These are phyloP conservation scores for Cyclotella distinguenda DNA, from an alignment of 108 stramenopile species.

Conservation along the genomic window DNA sequence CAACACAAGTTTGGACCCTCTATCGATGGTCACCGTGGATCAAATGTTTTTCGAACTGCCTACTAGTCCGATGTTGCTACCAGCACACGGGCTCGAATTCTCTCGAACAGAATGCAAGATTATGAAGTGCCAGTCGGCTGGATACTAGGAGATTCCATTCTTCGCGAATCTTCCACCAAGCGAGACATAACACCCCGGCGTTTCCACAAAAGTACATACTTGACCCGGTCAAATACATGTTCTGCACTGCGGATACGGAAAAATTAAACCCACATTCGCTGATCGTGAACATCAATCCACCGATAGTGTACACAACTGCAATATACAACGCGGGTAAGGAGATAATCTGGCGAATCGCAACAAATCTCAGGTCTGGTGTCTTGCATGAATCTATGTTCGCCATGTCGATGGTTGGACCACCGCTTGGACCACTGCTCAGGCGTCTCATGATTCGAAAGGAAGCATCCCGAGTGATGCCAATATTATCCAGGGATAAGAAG, in stretches of 20 bases:
- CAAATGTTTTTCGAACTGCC: too few species aligned
- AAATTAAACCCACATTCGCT: not conserved
- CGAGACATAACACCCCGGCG: not conserved
- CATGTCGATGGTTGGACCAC: not conserved
- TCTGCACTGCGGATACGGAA: not conserved
- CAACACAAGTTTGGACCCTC: too few species aligned
- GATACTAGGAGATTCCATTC: conserved; percentile 5
- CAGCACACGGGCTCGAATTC: too few species aligned
- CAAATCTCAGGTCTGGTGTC: not conserved
- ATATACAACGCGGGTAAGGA: conserved; percentile 5
- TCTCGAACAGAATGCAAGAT: too few species aligned
- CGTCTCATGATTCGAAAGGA: not conserved
- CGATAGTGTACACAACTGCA: conserved; percentile 1
- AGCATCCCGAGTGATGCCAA: not conserved
- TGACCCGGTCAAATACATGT: conserved; percentile 5
- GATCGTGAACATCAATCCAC: conserved; percentile 8
- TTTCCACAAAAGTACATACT: conserved; percentile 1
- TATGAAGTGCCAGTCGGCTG: conserved; percentile 3
- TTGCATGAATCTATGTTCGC: not conserved
- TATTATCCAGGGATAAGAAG: not conserved
- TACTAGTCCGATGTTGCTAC: too few species aligned
- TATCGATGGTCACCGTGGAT: too few species aligned
- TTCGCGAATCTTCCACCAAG: not conserved
- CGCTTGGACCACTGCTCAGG: not conserved
- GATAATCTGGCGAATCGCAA: not conserved